Evolutionary conservation across 2,329 filamentous ascomycete species (phyloP), one percentile per base, ranked within the genome.

Genomic region (Monilinia aucupariae): DNA sequence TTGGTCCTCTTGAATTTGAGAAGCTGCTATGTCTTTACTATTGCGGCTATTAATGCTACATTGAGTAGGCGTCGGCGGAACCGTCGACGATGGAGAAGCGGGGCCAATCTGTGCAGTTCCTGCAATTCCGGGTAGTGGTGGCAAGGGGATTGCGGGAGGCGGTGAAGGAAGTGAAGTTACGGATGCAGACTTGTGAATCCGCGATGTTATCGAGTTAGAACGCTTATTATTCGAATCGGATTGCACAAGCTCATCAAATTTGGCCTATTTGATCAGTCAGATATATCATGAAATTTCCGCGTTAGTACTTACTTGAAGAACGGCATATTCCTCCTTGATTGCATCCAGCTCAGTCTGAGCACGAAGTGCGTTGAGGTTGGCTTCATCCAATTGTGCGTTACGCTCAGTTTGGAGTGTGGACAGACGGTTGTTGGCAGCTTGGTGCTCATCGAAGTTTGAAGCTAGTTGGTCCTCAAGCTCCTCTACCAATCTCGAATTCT

Each of bases 401-500:
- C 88, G 87, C 76, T 92, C 89, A 22, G 85, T 84, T 72, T 92
- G 88, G 55, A 93, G 80, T 54, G 89, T 87, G 59, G 92, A 97
- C 60, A 97, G 79, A 61, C 93, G 87, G 77, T 96, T 96, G 75
- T 85, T 92, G 15, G 88, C 87, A 64, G 85, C 80, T 73, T 97
- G 91, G 65, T 93, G 92, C 74, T 96, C 90, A 72, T 99, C 94
- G 76, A 92, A 99, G 77, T 94, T 97, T 74, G 84, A 91, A 73
- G 93, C 92, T 61, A 99, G 85, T 76, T 99, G 94, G 71, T 97
- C 93, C 76, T 99, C 94, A 6, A 99, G 86, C 77, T 99, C 93
- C 74, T 97, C 91, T 10, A 99, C 91, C 15, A 99, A 81, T 27
- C 91, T 86, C 49, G 90, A 89, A 75, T 94, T 96, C 82, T 96